Base-by-base conservation (phyloP, 1,139 yeast species). In the Magnusiomyces magnusii region DNA sequence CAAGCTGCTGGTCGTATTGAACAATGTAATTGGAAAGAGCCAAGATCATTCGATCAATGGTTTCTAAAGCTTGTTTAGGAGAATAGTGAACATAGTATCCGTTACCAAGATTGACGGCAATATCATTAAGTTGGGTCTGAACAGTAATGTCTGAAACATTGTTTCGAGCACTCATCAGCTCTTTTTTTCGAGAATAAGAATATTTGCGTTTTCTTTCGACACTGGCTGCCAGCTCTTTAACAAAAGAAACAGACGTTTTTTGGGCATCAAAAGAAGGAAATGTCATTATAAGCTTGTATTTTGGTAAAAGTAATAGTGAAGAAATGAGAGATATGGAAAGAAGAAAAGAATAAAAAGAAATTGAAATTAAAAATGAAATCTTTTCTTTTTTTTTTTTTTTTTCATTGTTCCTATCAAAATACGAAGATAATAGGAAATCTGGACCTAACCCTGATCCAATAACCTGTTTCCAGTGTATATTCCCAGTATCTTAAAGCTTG, bases 291-390 rank as follows among this genome's bases (percentile, higher is more conserved):
- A n/a, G n/a, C 19, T 17, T 7, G 13, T 31, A 31, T 31, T 31
- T 31, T n/a, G n/a, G n/a, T n/a, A n/a, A n/a, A n/a, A 81, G 60
- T 89, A 88, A 69, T 90, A 86, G 59, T 31, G 36, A 31, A 7
- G 36, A 31, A 7, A 7, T 7, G 36, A 31, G 13, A 31, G 13
- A 31, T n/a, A 31, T 31, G 10, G 36, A 31, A 31, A 31, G 13
- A 31, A 31, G 13, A 13, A 31, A 31, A 31, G 13, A 31, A 31
- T 7, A 31, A 31, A 31, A 31, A 31, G 36, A 31, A 31, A 31
- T 7, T 7, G 13, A 31, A 13, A 31, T 31, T 31, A 31, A 31
- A 31, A 31, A 13, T 31, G 36, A 31, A 31, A n/a, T n/a, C n/a
- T n/a, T n/a, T n/a, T n/a, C n/a, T n/a, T n/a, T n/a, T n/a, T n/a